phyloP scores from a whole-genome alignment of 768 basidiomycete species.

The Tylopilus plumbeoviolaceoides region DNA sequence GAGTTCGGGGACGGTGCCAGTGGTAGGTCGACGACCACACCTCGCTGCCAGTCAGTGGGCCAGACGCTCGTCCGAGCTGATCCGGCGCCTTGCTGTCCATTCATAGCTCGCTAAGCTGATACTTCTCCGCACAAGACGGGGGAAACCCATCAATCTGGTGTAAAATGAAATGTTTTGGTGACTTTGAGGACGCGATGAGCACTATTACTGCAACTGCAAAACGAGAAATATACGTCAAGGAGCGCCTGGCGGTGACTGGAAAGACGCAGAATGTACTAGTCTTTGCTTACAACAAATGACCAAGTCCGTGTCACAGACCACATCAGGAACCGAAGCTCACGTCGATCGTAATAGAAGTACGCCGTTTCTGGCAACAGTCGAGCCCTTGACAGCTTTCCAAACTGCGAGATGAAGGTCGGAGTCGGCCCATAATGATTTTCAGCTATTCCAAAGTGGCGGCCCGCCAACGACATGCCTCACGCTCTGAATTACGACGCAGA shows the following conservation, averaged over 20 bases:
- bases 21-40: not conserved
- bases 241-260: not conserved
- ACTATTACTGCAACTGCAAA: not conserved
- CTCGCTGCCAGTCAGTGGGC: not conserved
- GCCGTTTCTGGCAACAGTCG: conserved; percentile 12
- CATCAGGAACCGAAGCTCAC: conserved; percentile 26
- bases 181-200: not conserved
- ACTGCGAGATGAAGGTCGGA: conserved; percentile 7
- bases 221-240: conserved; percentile 23
- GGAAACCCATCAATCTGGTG: conserved; percentile 1
- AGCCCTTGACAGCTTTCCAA: conserved; percentile 22
- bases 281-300: conserved; percentile 12
- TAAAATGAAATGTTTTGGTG: conserved; percentile 9
- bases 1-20: not conserved
- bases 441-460: not conserved
- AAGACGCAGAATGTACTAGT: conserved; percentile 5
- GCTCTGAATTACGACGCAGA: not conserved
- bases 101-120: conserved; percentile 6
- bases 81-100: conserved; percentile 10
- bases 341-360: conserved; percentile 26
- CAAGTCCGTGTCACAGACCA: conserved; percentile 6
- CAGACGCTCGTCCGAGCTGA: conserved; percentile 7
- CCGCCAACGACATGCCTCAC: not conserved
- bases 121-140: conserved; percentile 5
- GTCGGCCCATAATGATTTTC: conserved; percentile 3